Conservation (phyloP, 176 grass and related monocot species). For the Elaeis guineensis region DNA sequence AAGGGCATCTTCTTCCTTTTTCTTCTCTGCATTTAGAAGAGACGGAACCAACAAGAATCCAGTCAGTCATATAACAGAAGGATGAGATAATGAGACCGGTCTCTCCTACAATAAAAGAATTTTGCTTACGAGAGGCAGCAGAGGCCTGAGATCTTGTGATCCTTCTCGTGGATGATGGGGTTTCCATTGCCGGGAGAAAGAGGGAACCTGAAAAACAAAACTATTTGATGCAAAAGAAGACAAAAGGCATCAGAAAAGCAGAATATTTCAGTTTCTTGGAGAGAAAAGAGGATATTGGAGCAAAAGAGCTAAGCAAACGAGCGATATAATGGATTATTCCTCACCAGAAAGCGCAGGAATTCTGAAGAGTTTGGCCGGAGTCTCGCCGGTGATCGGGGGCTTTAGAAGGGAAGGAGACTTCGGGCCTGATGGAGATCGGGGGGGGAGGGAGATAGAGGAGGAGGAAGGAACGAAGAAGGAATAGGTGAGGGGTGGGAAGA, state of each 20-base stretch:
- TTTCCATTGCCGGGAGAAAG: conserved; percentile 35
- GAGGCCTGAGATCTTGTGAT: conserved; percentile 41
- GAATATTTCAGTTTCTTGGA: background rate
- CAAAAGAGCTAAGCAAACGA: too few species aligned
- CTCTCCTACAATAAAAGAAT: background rate
- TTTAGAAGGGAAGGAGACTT: background rate
- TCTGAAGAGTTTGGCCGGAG: too few species aligned
- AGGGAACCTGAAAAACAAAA: too few species aligned
- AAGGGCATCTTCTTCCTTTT: conserved; percentile 5
- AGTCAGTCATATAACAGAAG: background rate
- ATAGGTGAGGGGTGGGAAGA: background rate
- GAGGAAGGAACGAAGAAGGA: background rate
- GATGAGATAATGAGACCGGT: too few species aligned
- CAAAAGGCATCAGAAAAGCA: background rate
- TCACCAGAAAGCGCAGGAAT: too few species aligned
- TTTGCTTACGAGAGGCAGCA: conserved; percentile 15
- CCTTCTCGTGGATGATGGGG: conserved; percentile 42
- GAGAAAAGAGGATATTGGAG: background rate
- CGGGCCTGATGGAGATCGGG: background rate
- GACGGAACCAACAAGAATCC: background rate
- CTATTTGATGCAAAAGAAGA: background rate
- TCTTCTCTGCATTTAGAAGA: conserved; percentile 20
- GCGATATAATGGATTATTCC: too few species aligned
- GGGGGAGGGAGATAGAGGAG: background rate
- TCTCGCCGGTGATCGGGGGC: background rate